Conservation (phyloP, 257 asterid genomes). For the Nicotiana benthamiana region DNA sequence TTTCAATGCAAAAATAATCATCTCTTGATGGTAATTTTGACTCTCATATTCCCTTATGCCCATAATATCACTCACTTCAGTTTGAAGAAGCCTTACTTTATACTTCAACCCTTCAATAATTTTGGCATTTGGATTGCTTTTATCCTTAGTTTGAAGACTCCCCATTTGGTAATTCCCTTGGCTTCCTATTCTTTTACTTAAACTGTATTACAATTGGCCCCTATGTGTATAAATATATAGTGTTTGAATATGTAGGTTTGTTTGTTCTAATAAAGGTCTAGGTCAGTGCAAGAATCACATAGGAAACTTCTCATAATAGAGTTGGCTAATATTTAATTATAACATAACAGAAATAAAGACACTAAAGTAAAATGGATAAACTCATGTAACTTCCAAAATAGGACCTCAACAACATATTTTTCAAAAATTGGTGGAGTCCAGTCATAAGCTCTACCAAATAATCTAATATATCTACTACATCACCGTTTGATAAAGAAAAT, state of each 20-base stretch:
- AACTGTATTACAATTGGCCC: background rate
- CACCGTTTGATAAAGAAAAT: too few relatives aligned
- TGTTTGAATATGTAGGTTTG: background rate
- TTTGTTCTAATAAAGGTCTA: background rate
- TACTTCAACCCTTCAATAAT: conserved; percentile 46
- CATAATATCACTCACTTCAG: conserved; percentile 53
- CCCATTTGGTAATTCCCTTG: conserved; percentile 37
- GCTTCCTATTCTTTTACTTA: background rate
- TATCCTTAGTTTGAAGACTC: conserved; percentile 39
- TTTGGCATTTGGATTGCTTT: conserved; percentile 18
- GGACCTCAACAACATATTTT: too few relatives aligned
- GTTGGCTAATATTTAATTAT: too few relatives aligned
- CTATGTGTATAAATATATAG: background rate
- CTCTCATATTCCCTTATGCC: conserved; percentile 56
- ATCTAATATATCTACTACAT: too few relatives aligned
- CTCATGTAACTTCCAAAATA: too few relatives aligned
- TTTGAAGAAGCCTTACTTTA: conserved; percentile 44
- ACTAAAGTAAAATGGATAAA: too few relatives aligned
- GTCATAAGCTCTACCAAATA: too few relatives aligned
- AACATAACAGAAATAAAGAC: too few relatives aligned
- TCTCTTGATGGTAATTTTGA: conserved; percentile 46
- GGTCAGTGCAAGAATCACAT: background rate
- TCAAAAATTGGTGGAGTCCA: too few relatives aligned
- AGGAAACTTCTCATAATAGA: background rate
- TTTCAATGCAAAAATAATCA: conserved; percentile 50